Evolutionary conservation across 495 filamentous ascomycete species (phyloP).

Genomic region (Letharia columbiana): DNA sequence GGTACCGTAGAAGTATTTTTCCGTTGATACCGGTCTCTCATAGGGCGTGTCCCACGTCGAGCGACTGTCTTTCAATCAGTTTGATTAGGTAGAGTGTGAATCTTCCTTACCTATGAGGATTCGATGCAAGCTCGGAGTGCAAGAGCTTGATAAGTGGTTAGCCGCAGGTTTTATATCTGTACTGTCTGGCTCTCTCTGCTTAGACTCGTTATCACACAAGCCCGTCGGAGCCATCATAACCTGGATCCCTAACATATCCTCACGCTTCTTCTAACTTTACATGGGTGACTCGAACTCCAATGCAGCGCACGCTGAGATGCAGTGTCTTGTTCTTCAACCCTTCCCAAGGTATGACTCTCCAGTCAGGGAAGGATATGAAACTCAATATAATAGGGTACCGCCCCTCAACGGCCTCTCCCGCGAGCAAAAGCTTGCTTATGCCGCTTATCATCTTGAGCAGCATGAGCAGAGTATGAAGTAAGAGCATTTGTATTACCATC

Average conservation of each 20-base stretch:
- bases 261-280: background rate
- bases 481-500: background rate
- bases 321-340: constrained; percentile 3
- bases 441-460: constrained; percentile 8
- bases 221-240: background rate
- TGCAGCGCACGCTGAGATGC: background rate
- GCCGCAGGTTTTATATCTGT: background rate
- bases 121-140: background rate
- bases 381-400: background rate
- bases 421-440: constrained; percentile 6
- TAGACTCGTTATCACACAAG: background rate
- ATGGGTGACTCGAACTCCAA: constrained; percentile 1
- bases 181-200: background rate
- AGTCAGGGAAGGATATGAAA: background rate
- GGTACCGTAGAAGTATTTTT: background rate
- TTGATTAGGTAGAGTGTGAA: background rate
- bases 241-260: background rate
- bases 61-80: background rate
- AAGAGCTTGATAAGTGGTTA: background rate
- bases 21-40: background rate
- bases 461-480: constrained; percentile 13
- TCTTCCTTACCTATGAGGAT: background rate
- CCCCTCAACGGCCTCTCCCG: background rate
- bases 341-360: constrained; percentile 7
- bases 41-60: background rate